Base-by-base conservation (phyloP, 495 filamentous ascomycete species). In the Aspergillus olivimuriae region DNA sequence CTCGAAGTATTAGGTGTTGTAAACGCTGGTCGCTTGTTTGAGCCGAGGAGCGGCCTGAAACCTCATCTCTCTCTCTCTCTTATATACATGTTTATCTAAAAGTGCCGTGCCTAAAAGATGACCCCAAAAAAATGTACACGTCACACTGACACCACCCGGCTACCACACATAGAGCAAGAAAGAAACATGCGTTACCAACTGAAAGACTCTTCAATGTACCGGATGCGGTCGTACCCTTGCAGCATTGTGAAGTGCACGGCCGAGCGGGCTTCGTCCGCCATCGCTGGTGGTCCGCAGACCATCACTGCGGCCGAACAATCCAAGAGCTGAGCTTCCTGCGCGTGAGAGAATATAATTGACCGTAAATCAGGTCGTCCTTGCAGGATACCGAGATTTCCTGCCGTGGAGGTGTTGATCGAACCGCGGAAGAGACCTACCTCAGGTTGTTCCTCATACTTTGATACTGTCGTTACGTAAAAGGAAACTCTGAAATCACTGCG, bases 231-330 rank as follows among this genome's bases (percentile, higher is more conserved):
- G 32, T 65, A 54, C 6, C 65, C 68, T 39, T 63, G 58, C 38
- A 50, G 39, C 52, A 70, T 56, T 4, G 61, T 59, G 4, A 51
- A 21, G 34, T 62, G 55, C 17, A 71, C 70, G 22, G 71, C 70
- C 14, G 48, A 53, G 41, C 73, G 60, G 0, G 68, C 63, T 34
- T 73, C 69, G 53, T 77, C 68, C 3, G 68, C 73, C 65, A 80
- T 69, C 3, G 52, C 53, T 2, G 48, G 47, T 8, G 74, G 74
- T 4, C 75, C 76, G 48, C 75, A 80, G 3, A 70, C 65, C 7
- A 80, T 30, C 7, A 78, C 68, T 0, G 65, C 52, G 18, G 63
- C 55, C n/a, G 51, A 57, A 3, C 41, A 50, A 9, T 55, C 52
- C 16, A 52, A 49, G 9, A 45, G 38, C 19, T 46, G 56, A 4